Percentiles rank a stretch among this genome's conserved stretches.
These are phyloP conservation scores for Anthracocystis setariae DNA, from an alignment of 1,284 basidiomycete genomes.

Conservation along the genomic window DNA sequence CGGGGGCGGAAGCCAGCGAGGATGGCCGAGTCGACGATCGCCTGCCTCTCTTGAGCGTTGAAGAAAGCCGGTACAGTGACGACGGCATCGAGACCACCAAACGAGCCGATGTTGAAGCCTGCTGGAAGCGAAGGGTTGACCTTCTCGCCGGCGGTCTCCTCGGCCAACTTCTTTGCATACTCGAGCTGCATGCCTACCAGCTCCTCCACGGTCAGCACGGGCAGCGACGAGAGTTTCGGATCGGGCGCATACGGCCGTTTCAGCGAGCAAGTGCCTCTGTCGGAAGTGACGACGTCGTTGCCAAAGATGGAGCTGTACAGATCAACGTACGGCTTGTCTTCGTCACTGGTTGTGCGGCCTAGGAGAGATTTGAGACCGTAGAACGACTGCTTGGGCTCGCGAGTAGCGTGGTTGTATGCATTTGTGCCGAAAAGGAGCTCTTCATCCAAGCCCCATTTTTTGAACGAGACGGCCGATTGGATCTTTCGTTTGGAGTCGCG, in stretches of 20 bases:
- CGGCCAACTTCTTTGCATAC: conserved; percentile 88
- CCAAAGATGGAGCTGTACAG: conserved; percentile 52
- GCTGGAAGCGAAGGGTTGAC: conserved; percentile 52
- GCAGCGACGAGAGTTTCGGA: conserved; percentile 35
- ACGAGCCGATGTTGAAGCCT: conserved; percentile 53
- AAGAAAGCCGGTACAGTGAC: conserved; percentile 66
- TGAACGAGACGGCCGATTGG: conserved; percentile 75
- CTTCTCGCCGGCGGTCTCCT: conserved; percentile 74
- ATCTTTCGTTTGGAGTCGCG: conserved; percentile 97
- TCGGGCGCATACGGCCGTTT: conserved; percentile 45
- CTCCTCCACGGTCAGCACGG: conserved; percentile 76
- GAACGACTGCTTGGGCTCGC: conserved; percentile 89
- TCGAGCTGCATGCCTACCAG: conserved; percentile 92
- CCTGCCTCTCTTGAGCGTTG: conserved; percentile 81
- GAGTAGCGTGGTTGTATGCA: conserved; percentile 84
- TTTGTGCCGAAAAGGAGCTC: conserved; percentile 90
- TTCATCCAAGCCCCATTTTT: conserved; percentile 55
- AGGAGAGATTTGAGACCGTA: conserved; percentile 87
- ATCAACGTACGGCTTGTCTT: conserved; percentile 35
- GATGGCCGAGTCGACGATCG: conserved; percentile 82
- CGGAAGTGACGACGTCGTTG: conserved; percentile 50
- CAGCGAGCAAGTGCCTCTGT: conserved; percentile 50
- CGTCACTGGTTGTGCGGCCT: conserved; percentile 69
- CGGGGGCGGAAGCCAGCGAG: conserved; percentile 86
- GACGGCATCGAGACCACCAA: conserved; percentile 64